Evolutionary conservation across 164 flowering plant species (phyloP), one percentile per base, ranked within the genome.

Genomic region (Houttuynia cordata): DNA sequence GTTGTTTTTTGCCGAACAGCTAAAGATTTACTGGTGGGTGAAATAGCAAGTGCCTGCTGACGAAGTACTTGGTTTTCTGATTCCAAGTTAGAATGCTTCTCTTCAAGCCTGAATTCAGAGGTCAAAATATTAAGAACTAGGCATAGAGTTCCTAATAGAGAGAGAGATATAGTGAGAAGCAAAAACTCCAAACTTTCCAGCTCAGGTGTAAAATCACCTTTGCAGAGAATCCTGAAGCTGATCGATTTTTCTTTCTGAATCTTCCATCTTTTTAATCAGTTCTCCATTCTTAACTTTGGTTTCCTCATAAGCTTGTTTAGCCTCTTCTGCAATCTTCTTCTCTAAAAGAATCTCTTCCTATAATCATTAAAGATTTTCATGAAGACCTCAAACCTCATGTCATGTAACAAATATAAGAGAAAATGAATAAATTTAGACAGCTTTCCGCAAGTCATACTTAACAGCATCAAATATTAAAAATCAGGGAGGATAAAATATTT

Each of bases 21-120:
- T 49, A 85, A 68, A 59, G 89, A 57, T 79, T 81, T 94, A 19
- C 80, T 80, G 51, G 95, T 83, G 24, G 99, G 97, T 56, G 99
- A 88, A 68, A 94, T 76, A 23, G 91, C 67, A 73, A 94, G 68
- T 62, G 97, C 89, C 74, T 91, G 99, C 68, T 88, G 97, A 66
- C 97, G 96, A 61, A 94, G 91, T 24, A 88, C 93, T 79, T 94
- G 99, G 75, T 85, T 87, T 74, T 94, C 99, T 19, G 99, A 91
- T 54, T 91, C 96, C 55, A 77, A 64, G 67, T 91, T 94, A 23
- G 88, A 76, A 66, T 87, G 82, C 68, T 91, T 94, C 78, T 91
- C 97, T 67, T 94, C 99, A 45, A 91, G 76, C 80, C 99, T 94
- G 77, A 71, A 59, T 42, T 30, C 23, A 63, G 39, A 59, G 57